Percentiles rank a stretch among this genome's conserved stretches.
Evolutionary conservation across 768 basidiomycete species (phyloP).

Genomic region (Amanita phalloides): DNA sequence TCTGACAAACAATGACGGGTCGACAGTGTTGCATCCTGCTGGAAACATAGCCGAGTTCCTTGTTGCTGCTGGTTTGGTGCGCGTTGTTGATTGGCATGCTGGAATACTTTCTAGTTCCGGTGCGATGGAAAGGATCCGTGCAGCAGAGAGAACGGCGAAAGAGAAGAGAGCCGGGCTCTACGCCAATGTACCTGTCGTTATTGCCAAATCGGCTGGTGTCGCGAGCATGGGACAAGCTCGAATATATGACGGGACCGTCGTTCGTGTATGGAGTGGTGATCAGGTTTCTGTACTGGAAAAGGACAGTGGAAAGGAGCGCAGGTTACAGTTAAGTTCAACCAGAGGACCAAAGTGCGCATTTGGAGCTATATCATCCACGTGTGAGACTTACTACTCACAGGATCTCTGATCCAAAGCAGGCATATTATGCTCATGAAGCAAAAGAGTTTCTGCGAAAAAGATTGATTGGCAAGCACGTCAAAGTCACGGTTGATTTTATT

Average conservation of each 20-base stretch:
- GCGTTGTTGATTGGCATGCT: conserved; percentile 96
- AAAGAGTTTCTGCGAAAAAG: conserved; percentile 88
- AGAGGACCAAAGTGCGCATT: conserved; percentile 65
- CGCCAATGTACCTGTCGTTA: conserved; percentile 33
- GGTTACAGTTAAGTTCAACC: conserved; percentile 82
- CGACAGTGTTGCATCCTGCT: conserved; percentile 73
- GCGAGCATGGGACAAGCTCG: conserved; percentile 32
- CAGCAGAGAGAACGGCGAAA: conserved; percentile 74
- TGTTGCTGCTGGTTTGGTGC: conserved; percentile 74
- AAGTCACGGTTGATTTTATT: conserved; percentile 79
- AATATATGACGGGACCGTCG: conserved; percentile 72
- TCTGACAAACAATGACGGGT: conserved; percentile 5
- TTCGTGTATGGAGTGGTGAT: conserved; percentile 88
- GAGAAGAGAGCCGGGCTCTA: conserved; percentile 65
- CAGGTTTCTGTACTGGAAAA: conserved; percentile 76
- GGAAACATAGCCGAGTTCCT: conserved; percentile 93
- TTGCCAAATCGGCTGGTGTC: conserved; percentile 37
- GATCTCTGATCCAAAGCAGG: conserved; percentile 76
- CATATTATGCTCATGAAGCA: conserved; percentile 84
- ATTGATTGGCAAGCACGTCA: conserved; percentile 83
- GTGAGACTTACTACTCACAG: conserved; percentile 23
- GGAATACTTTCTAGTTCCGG: conserved; percentile 82
- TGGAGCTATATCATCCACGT: neutral
- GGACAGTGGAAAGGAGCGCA: conserved; percentile 63
- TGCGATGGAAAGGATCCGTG: conserved; percentile 80